Conservation (phyloP, 2,329 filamentous ascomycete species). For the Cladophialophora immunda region DNA sequence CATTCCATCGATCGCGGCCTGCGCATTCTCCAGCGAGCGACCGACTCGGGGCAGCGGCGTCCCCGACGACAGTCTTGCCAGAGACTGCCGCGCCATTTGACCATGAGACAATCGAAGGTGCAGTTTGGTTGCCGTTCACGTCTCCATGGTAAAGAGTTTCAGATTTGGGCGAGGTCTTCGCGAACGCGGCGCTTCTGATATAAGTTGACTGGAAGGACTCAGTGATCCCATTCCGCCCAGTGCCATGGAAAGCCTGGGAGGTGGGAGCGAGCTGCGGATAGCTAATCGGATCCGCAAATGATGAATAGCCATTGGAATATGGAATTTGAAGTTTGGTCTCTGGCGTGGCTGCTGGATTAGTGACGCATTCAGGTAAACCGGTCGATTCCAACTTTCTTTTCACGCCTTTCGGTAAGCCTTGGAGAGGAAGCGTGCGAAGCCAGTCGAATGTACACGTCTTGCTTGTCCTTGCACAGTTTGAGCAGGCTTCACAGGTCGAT, state of each 20-base stretch:
- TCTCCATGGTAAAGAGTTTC: not conserved
- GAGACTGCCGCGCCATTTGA: not conserved
- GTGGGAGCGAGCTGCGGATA: not conserved
- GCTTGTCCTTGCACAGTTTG: conserved; percentile 55
- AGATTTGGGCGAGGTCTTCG: not conserved
- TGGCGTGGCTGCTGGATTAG: not conserved
- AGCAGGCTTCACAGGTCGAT: conserved; percentile 42
- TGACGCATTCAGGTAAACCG: conserved; percentile 4
- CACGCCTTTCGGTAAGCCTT: conserved; percentile 37
- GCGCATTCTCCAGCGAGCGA: not conserved
- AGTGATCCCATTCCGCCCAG: not conserved
- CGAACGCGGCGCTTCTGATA: not conserved
- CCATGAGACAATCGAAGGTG: conserved; percentile 8
- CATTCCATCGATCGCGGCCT: conserved; percentile 4
- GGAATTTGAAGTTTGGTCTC: conserved; percentile 10
- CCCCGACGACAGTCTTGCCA: not conserved
- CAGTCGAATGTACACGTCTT: conserved; percentile 57
- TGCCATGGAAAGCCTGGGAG: conserved; percentile 4
- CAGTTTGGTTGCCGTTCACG: not conserved
- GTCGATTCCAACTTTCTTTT: conserved; percentile 33
- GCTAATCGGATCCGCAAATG: not conserved
- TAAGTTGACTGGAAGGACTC: conserved; percentile 5
- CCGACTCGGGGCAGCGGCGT: not conserved
- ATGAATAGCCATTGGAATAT: not conserved
- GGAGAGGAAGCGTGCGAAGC: conserved; percentile 45